Conservation (phyloP, 1,284 basidiomycete genomes). For the Puccinia triticina region DNA sequence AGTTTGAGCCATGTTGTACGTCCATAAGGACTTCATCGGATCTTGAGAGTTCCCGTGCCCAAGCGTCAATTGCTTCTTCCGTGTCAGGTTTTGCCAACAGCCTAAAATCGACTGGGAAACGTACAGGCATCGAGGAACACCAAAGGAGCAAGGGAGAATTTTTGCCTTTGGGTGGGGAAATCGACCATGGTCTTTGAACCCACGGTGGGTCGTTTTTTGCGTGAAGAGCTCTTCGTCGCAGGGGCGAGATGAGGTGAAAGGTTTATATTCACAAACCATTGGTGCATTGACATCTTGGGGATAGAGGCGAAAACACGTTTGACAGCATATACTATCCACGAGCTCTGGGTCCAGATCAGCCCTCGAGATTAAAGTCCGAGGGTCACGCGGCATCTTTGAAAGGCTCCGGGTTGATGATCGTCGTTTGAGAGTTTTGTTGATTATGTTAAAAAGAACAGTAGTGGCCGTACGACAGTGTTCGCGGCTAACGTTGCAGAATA, state of each 20-base stretch:
- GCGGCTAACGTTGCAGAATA: slow-evolving; percentile 26
- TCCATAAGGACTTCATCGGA: too few relatives aligned
- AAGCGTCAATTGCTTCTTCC: too few relatives aligned
- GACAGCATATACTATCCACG: background rate
- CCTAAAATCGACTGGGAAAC: too few relatives aligned
- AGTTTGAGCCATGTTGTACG: too few relatives aligned
- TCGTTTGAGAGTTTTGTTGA: background rate
- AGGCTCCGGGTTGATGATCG: background rate
- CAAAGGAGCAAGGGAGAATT: slow-evolving; percentile 58
- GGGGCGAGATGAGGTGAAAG: background rate
- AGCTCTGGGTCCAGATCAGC: background rate
- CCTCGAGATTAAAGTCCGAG: slow-evolving; percentile 18
- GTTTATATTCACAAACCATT: slow-evolving; percentile 5
- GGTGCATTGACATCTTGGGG: background rate
- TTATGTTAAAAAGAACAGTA: background rate
- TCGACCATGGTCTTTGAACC: slow-evolving; percentile 17
- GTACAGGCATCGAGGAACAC: slow-evolving; percentile 14
- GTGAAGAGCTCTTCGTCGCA: slow-evolving; percentile 10
- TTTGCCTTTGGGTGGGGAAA: background rate
- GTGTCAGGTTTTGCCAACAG: too few relatives aligned
- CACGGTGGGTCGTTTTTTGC: background rate
- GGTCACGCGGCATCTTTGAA: background rate
- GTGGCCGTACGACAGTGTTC: slow-evolving; percentile 15
- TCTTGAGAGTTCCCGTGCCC: too few relatives aligned
- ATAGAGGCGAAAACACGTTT: slow-evolving; percentile 26